These are phyloP conservation scores for Xenoacremonium recifei DNA, from an alignment of 2,329 filamentous ascomycete genomes.

Conservation along the genomic window DNA sequence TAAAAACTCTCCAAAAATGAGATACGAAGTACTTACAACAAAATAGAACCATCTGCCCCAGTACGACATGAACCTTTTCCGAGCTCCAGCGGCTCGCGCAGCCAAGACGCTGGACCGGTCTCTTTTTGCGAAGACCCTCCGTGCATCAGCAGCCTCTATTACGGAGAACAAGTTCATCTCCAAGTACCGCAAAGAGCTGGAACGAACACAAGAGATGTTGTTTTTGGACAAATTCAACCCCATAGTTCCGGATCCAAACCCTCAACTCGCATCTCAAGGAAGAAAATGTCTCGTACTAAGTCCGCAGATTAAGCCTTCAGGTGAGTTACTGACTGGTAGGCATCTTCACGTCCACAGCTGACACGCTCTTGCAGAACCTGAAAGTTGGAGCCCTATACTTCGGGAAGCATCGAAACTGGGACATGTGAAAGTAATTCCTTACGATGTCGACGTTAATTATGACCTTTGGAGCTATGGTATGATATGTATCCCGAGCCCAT, in stretches of 20 bases:
- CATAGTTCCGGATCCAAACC: conserved; percentile 63
- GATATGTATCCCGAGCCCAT: conserved; percentile 16
- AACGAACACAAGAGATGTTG: conserved; percentile 65
- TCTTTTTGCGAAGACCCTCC: conserved; percentile 76
- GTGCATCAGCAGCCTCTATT: conserved; percentile 75
- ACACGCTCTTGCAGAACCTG: conserved; percentile 39
- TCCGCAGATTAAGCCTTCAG: conserved; percentile 53
- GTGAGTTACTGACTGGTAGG: conserved; percentile 32
- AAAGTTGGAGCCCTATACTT: conserved; percentile 74
- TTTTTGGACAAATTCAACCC: conserved; percentile 60
- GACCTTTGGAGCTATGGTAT: conserved; percentile 81
- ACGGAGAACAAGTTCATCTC: conserved; percentile 74
- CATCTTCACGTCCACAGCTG: conserved; percentile 6
- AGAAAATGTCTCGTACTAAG: conserved; percentile 61
- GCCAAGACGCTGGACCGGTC: conserved; percentile 79
- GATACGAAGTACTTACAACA: conserved; percentile 4
- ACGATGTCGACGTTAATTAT: conserved; percentile 75
- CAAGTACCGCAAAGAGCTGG: conserved; percentile 64
- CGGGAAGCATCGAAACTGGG: conserved; percentile 66
- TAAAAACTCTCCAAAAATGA: conserved; percentile 9
- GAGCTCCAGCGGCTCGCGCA: conserved; percentile 74
- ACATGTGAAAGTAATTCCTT: conserved; percentile 71
- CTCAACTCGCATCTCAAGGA: conserved; percentile 50
- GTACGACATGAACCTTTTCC: conserved; percentile 60
- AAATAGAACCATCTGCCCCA: conserved; percentile 26